phyloP scores from a whole-genome alignment of 306 rosid genomes.

The Medicago ruthenica region DNA sequence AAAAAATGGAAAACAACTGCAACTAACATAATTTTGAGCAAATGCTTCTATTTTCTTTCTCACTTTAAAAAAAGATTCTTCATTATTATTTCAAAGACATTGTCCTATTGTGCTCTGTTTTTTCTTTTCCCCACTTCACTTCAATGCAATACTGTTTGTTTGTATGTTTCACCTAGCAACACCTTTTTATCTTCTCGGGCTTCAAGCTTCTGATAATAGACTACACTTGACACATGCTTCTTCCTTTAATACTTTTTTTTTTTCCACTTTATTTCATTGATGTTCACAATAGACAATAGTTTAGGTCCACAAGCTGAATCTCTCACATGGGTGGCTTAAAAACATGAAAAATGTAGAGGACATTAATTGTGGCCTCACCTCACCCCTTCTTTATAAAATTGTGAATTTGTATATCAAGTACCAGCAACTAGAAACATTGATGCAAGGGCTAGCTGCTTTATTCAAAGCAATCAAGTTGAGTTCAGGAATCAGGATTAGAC shows the following conservation, averaged over 20 bases:
- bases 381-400: conserved; percentile 8
- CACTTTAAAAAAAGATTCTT: background rate
- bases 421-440: conserved; percentile 1
- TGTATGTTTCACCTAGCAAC: conserved; percentile 30
- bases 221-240: conserved; percentile 48
- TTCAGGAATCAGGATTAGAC: background rate
- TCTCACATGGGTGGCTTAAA: conserved; percentile 43
- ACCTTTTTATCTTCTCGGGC: conserved; percentile 56
- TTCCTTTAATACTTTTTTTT: conserved; percentile 55
- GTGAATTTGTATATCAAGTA: background rate
- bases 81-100: background rate
- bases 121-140: conserved; percentile 23
- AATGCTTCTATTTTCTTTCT: background rate
- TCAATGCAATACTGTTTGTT: conserved; percentile 33
- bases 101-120: conserved; percentile 26
- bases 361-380: conserved; percentile 39
- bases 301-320: conserved; percentile 56
- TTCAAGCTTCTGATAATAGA: conserved; percentile 48
- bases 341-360: conserved; percentile 1
- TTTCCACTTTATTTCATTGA: conserved; percentile 48
- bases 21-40: background rate
- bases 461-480: background rate
- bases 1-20: too few species aligned
- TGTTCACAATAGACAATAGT: conserved; percentile 39
- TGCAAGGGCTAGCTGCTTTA: conserved; percentile 13